These are phyloP conservation scores for Suillus weaverae DNA, from an alignment of 768 basidiomycete species.

Conservation along the genomic window DNA sequence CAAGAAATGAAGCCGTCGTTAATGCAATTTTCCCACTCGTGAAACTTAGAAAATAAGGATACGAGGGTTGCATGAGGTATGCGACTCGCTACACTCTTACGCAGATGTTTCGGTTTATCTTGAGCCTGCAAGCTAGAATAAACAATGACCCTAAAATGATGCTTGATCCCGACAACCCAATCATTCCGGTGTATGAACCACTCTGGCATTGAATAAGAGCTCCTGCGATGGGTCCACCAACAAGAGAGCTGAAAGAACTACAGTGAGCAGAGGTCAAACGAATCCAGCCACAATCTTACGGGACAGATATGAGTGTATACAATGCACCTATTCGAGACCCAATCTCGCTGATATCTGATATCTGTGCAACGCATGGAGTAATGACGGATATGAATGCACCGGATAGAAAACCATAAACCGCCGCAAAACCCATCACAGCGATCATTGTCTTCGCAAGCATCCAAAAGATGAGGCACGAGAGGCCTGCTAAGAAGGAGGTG, in stretches of 20 bases:
- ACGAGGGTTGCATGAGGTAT: conserved; percentile 17
- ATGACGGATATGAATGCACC: conserved; percentile 70
- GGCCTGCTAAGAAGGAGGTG: conserved; percentile 59
- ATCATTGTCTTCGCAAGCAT: conserved; percentile 42
- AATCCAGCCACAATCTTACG: conserved; percentile 48
- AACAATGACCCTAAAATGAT: conserved; percentile 60
- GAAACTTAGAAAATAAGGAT: conserved; percentile 24
- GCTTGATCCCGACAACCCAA: conserved; percentile 58
- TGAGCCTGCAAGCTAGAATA: conserved; percentile 50
- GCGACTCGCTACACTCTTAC: conserved; percentile 42
- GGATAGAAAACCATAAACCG: conserved; percentile 61
- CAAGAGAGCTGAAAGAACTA: conserved; percentile 46
- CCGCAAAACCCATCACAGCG: conserved; percentile 51
- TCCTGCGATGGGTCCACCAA: conserved; percentile 66
- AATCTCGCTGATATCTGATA: conserved; percentile 57
- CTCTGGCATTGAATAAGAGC: conserved; percentile 47
- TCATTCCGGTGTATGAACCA: conserved; percentile 51
- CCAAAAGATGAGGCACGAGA: conserved; percentile 63
- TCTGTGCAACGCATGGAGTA: conserved; percentile 67
- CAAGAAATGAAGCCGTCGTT: neutral
- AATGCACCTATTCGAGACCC: conserved; percentile 65
- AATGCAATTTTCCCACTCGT: conserved; percentile 7
- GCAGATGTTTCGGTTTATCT: conserved; percentile 42
- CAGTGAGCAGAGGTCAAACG: conserved; percentile 1
- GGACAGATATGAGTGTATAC: conserved; percentile 65